Evolutionary conservation across 495 filamentous ascomycete species (phyloP), one percentile per base, ranked within the genome.

Genomic region (Aspergillus sclerotioniger): DNA sequence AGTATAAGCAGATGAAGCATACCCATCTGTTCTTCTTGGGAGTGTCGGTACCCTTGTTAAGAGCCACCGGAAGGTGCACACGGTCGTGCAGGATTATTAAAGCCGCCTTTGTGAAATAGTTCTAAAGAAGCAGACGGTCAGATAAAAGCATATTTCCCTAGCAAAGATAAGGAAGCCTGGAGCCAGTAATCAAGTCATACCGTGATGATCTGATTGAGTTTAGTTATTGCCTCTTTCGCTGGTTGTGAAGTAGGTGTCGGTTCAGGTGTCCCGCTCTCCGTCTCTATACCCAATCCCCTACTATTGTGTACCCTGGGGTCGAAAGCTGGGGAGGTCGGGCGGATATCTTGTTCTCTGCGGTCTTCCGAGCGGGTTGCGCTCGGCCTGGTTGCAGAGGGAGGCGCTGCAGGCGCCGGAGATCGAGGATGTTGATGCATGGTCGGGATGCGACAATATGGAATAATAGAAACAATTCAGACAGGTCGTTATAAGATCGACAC

Each of bases 1-100:
- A 9, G 10, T 10, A 33, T 8, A 32, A 32, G 31, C 8, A 16
- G n/a, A 15, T 28, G 57, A 33, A 19, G 82, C 90, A 67, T 88
- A 98, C 95, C 94, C 94, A 98, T 84, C 89, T 91, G 65, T 96
- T 97, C 49, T 87, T 80, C 66, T 85, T 88, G 58, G 82, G 84
- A 16, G 73, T 65, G 51, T 82, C 80, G 39, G 83, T 78, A 63
- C 84, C 76, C 72, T 86, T 76, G 65, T 71, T 57, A 78, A 83
- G 70, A 19, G 82, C 76, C 16, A 83, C 88, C 25, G 86, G 84
- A 9, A 91, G 80, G 46, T 83, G 79, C 48, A 91, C 82, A 52
- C 94, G 83, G 32, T 90, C 86, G 52, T 92, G 86, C 16, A 96
- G 73, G 50, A 98, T 88, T 39, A 94, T 84, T 56, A 94, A 83